Base-by-base conservation (phyloP, 768 basidiomycete genomes). In the Pilatotrama ljubarskyi region DNA sequence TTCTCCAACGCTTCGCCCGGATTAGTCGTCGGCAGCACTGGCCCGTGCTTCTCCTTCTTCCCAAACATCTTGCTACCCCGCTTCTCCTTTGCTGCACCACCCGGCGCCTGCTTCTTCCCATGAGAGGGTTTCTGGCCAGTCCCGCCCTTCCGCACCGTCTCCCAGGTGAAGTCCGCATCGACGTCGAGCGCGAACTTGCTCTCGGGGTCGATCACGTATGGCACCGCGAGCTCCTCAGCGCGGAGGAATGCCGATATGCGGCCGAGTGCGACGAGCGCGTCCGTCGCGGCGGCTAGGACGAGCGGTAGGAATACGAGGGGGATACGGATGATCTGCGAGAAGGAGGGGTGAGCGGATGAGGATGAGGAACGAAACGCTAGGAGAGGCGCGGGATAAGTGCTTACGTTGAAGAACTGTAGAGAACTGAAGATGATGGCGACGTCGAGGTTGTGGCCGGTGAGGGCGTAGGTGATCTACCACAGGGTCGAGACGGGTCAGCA, bases 401-500 rank as follows among this genome's bases (percentile, higher is more conserved):
- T 77, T 36, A 97, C 76, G 66, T 88, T 90, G 80, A 97, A 97
- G 18, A 93, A 78, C 0, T 90, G 87, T 47, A 98, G 78, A 22
- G 93, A 93, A 37, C 93, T 80, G 75, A 97, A 97, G 60, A 96
- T 83, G 40, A 83, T 81, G 0, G 86, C 86, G 0, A 95, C 81
- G 32, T 86, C 76, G 37, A 92, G 79, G 5, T 73, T 38, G 69
- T 93, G 90, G 9, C 83, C 83, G 29, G 74, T 82, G 17, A 88
- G 69, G 1, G 79, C 77, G 65, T 88, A 90, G 0, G 86, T 85
- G 62, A 90, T 82, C 82, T 88, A 69, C n/a, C n/a, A n/a, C 17
- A 37, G 36, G 20, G n/a, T 49, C 24, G 36, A 29, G n/a, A 29
- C 32, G 22, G 18, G 42, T 35, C n/a, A 7, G 54, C 29, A 41